A percentile compares a stretch with the other conserved stretches of the same genome.
These are phyloP conservation scores for Naumovozyma dairenensis DNA, from an alignment of 805 yeast species.

Conservation along the genomic window DNA sequence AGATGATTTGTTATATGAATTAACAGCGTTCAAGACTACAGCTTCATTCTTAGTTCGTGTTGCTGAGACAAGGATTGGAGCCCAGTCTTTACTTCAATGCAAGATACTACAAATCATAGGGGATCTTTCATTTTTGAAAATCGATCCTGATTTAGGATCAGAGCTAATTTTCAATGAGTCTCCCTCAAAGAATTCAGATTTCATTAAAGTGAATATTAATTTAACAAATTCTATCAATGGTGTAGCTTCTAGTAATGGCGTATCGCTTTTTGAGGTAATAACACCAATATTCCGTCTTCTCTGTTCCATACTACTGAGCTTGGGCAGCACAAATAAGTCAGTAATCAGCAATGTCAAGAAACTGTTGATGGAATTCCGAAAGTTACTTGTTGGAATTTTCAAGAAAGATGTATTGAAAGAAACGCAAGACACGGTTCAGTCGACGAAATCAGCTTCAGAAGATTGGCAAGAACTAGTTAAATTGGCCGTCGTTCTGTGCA, in stretches of 20 bases:
- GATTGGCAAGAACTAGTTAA: constrained; percentile 46
- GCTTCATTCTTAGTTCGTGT: constrained; percentile 61
- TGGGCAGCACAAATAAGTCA: constrained; percentile 65
- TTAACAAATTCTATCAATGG: constrained; percentile 42
- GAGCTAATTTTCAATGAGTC: constrained; percentile 37
- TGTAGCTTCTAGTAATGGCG: constrained; percentile 20
- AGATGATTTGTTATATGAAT: constrained; percentile 55
- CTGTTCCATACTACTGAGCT: constrained; percentile 54
- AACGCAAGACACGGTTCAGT: constrained; percentile 18
- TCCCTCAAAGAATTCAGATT: constrained; percentile 22
- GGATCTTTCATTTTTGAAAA: constrained; percentile 43
- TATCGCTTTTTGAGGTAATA: constrained; percentile 58
- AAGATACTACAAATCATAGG: constrained; percentile 58
- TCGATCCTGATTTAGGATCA: constrained; percentile 76
- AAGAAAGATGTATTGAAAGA: constrained; percentile 42
- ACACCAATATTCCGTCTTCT: constrained; percentile 68
- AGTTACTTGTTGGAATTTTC: constrained; percentile 50
- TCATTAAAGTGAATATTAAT: constrained; percentile 37
- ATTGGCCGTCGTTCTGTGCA: constrained; percentile 43
- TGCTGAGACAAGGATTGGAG: constrained; percentile 69
- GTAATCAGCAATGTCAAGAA: constrained; percentile 44
- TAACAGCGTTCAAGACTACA: constrained; percentile 67
- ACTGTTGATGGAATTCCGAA: constrained; percentile 43
- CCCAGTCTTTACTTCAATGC: constrained; percentile 63
- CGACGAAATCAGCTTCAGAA: constrained; percentile 12